These are phyloP conservation scores for Oenanthe sinensis DNA, from an alignment of 129 eudicot species.

Conservation along the genomic window DNA sequence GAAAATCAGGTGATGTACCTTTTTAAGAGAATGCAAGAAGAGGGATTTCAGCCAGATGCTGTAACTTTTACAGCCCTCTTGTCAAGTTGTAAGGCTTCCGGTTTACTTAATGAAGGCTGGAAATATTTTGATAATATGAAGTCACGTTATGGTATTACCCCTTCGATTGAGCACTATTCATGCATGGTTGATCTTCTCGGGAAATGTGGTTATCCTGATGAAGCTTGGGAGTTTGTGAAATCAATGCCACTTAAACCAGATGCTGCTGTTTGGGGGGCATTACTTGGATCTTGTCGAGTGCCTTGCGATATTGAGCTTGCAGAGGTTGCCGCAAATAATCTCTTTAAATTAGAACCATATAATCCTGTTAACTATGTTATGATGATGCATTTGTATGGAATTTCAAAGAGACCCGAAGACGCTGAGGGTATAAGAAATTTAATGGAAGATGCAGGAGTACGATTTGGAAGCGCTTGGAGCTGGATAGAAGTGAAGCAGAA, in stretches of 20 bases:
- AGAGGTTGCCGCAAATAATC: conserved; percentile 44
- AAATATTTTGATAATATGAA: conserved; percentile 41
- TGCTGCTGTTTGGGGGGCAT: conserved; percentile 65
- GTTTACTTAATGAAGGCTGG: conserved; percentile 42
- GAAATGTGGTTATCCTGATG: conserved; percentile 50
- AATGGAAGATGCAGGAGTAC: conserved; percentile 24
- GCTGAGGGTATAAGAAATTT: conserved; percentile 22
- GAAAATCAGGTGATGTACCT: conserved; percentile 31
- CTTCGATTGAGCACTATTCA: conserved; percentile 45
- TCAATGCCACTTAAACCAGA: conserved; percentile 51
- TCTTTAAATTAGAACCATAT: conserved; percentile 50
- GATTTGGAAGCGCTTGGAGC: conserved; percentile 29
- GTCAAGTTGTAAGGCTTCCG: conserved; percentile 40
- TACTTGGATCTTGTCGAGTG: conserved; percentile 55
- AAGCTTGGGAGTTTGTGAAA: conserved; percentile 52
- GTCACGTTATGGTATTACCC: conserved; percentile 22
- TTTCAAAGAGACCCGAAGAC: conserved; percentile 26
- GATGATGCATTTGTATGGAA: conserved; percentile 47
- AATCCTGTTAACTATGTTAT: conserved; percentile 49
- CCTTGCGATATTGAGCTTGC: conserved; percentile 43
- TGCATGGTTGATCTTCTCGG: conserved; percentile 93
- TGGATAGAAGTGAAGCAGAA: conserved; percentile 33
- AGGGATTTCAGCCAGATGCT: conserved; percentile 32
- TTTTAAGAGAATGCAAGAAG: conserved; percentile 28
- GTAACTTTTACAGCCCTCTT: conserved; percentile 46